These are phyloP conservation scores for Zymoseptoria crescenta DNA, from an alignment of 2,329 filamentous ascomycete species.

Conservation along the genomic window DNA sequence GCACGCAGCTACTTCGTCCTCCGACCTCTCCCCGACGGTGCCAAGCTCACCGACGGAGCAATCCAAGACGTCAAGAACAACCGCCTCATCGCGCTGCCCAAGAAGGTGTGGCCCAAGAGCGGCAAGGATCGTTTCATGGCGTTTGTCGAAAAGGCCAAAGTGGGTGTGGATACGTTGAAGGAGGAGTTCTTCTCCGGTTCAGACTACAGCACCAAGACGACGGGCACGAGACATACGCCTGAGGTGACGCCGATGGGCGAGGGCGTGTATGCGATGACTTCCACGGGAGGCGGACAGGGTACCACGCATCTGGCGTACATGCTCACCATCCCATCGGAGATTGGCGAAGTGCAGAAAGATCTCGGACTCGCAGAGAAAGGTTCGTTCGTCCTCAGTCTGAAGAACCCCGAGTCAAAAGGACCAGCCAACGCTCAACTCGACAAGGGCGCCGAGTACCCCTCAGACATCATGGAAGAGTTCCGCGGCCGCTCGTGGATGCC, in stretches of 20 bases:
- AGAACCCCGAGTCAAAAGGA: conserved; percentile 65
- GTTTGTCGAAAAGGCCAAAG: conserved; percentile 70
- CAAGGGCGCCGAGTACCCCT: conserved; percentile 59
- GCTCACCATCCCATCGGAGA: conserved; percentile 61
- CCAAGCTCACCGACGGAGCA: conserved; percentile 54
- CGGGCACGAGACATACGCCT: conserved; percentile 58
- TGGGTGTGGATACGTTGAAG: conserved; percentile 61
- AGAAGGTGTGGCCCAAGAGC: conserved; percentile 69
- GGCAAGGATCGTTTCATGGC: conserved; percentile 65
- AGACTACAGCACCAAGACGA: conserved; percentile 70
- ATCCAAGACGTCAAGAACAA: conserved; percentile 54
- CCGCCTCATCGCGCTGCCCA: conserved; percentile 69
- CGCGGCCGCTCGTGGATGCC: conserved; percentile 65
- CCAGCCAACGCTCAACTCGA: conserved; percentile 58
- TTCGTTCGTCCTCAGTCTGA: conserved; percentile 70
- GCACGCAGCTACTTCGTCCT: conserved; percentile 73
- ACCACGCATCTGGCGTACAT: conserved; percentile 70
- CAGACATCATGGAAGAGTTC: conserved; percentile 70
- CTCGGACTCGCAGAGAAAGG: conserved; percentile 65
- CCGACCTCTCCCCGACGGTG: conserved; percentile 61
- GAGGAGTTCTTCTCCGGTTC: conserved; percentile 59
- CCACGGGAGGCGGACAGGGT: conserved; percentile 51
- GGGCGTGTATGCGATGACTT: conserved; percentile 75
- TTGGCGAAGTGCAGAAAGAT: conserved; percentile 65
- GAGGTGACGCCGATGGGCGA: conserved; percentile 71